Conservation (phyloP, 768 basidiomycete genomes). For the Suillus americanus region DNA sequence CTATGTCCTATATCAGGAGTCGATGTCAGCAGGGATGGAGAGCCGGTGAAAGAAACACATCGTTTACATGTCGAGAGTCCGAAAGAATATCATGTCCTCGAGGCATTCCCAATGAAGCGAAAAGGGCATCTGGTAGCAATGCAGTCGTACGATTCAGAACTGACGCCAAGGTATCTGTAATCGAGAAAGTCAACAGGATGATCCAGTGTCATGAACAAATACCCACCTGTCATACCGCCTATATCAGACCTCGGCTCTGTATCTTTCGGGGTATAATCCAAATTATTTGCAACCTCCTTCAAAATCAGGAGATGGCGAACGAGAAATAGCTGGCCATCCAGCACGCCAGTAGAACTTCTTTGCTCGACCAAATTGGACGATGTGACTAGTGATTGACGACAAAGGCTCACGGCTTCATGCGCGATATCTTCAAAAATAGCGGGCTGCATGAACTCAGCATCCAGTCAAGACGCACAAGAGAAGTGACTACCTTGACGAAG, state of each 20-base stretch:
- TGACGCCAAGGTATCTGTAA: conserved; percentile 30
- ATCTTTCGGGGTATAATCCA: conserved; percentile 60
- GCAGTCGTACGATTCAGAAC: conserved; percentile 34
- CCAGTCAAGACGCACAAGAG: background rate
- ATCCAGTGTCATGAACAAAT: background rate
- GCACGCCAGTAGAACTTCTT: conserved; percentile 41
- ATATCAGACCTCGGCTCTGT: conserved; percentile 42
- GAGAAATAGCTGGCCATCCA: conserved; percentile 85
- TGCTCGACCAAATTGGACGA: conserved; percentile 67
- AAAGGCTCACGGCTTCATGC: conserved; percentile 84
- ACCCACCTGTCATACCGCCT: conserved; percentile 60
- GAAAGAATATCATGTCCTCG: conserved; percentile 59
- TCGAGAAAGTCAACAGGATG: background rate
- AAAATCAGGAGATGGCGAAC: conserved; percentile 87
- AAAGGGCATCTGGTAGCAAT: conserved; percentile 64
- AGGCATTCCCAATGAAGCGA: conserved; percentile 68
- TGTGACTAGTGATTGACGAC: conserved; percentile 74
- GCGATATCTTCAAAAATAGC: conserved; percentile 96
- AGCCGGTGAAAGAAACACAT: background rate
- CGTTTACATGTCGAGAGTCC: conserved; percentile 70
- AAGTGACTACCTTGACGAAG: conserved; percentile 77
- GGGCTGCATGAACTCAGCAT: conserved; percentile 50
- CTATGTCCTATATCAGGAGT: conserved; percentile 62
- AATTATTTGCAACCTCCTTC: conserved; percentile 83
- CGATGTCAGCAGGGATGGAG: background rate